Evolutionary conservation across 768 basidiomycete species (phyloP).

Genomic region (Xerocomellus amylosporus): DNA sequence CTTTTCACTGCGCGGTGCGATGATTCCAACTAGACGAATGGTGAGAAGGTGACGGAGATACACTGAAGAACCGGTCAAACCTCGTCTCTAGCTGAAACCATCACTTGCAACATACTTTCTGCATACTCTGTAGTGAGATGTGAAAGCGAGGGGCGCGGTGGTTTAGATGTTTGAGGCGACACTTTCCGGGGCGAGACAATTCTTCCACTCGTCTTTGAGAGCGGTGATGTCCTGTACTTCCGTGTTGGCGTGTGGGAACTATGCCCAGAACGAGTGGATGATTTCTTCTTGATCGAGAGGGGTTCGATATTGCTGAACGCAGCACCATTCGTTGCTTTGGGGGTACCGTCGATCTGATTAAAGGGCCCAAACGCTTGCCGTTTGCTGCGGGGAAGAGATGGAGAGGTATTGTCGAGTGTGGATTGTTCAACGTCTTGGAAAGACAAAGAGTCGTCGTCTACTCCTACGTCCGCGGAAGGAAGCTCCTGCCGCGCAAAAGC

Average conservation of each 20-base stretch:
- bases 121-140: slow-evolving; percentile 36
- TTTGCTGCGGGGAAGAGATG: slow-evolving; percentile 66
- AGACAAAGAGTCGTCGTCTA: slow-evolving; percentile 38
- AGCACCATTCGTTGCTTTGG: slow-evolving; percentile 38
- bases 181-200: slow-evolving; percentile 50
- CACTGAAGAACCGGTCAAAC: slow-evolving; percentile 36
- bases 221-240: slow-evolving; percentile 50
- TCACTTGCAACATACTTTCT: slow-evolving; percentile 47
- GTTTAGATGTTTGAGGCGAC: slow-evolving; percentile 51
- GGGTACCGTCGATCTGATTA: slow-evolving; percentile 52
- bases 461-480: slow-evolving; percentile 46
- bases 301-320: slow-evolving; percentile 58
- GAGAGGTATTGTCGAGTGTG: slow-evolving; percentile 31
- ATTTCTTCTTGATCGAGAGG: slow-evolving; percentile 82
- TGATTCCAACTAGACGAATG: slow-evolving; percentile 55
- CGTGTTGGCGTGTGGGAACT: slow-evolving; percentile 36
- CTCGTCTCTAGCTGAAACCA: slow-evolving; percentile 61
- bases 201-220: slow-evolving; percentile 43
- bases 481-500: slow-evolving; percentile 27
- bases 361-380: slow-evolving; percentile 62
- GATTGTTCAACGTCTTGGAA: slow-evolving; percentile 25
- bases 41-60: slow-evolving; percentile 1
- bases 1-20: slow-evolving; percentile 71
- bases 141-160: slow-evolving; percentile 22
- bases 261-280: slow-evolving; percentile 52